Base-by-base conservation (phyloP, 768 basidiomycete species). In the Naganishia friedmannii region DNA sequence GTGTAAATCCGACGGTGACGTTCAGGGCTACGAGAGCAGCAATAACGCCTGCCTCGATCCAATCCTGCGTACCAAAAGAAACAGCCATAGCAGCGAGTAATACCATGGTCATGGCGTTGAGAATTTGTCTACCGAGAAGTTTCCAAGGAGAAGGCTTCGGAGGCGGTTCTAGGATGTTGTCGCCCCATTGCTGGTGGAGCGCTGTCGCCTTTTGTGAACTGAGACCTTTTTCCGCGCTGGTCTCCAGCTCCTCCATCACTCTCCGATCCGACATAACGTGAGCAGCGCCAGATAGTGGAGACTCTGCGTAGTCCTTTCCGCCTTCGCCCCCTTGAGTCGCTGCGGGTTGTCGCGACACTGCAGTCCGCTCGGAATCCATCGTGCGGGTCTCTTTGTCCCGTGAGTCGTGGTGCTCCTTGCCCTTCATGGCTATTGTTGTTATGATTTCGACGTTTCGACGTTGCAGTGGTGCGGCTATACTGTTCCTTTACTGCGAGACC, bases 31-130 rank as follows among this genome's bases (percentile, higher is more conserved):
- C 78, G 23, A 82, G 74, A 23, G 79, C 81, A 42, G 78, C 78
- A 57, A 82, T 82, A 67, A 82, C 81, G 37, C 83, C 85, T 7
- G 84, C 85, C 75, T 85, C 84, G 66, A 87, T 83, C 76, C 82
- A 88, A 63, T 85, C 85, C 74, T 84, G 78, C 31, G 86, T 85
- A 68, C 84, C 86, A 72, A 87, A 86, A 9, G 85, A 86, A 10
- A 87, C 81, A 3, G 84, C 84, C 77, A 87, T 80, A 6, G 81
- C 80, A 32, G 75, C 77, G 65, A 83, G 70, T 72, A 76, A 71
- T 1, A 77, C 73, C 63, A 75, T 65, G 19, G 69, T 70, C 69
- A 70, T 70, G 4, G 69, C 69, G 46, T 70, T 65, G 57, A 70
- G 31, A 29, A 70, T 70, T 23, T 70, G 69, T 48, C 69, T 56